Evolutionary conservation across 352 stramenopile genomes (phyloP).

Genomic region (Globisporangium cederbergense): DNA sequence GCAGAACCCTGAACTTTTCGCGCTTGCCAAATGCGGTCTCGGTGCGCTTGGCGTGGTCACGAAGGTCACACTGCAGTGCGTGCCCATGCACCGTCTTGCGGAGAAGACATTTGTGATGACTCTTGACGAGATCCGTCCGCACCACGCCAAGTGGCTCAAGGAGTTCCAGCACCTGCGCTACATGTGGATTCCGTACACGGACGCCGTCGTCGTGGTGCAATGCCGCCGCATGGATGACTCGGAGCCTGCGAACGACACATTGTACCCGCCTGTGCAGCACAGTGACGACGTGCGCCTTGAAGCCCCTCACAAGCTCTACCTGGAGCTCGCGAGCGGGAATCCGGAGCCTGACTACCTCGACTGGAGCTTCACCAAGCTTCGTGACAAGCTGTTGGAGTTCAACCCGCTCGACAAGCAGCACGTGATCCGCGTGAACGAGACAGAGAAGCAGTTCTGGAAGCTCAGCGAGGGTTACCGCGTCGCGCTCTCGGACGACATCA

Average conservation of each 20-base stretch:
- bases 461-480: slow-evolving; percentile 90
- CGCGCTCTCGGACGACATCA: slow-evolving; percentile 91
- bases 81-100: slow-evolving; percentile 90
- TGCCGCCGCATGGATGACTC: slow-evolving; percentile 58
- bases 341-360: slow-evolving; percentile 61
- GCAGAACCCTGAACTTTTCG: slow-evolving; percentile 85
- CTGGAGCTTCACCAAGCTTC: slow-evolving; percentile 83
- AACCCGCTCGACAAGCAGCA: slow-evolving; percentile 90
- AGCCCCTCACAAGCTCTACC: slow-evolving; percentile 77
- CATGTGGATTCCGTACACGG: slow-evolving; percentile 99
- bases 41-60: slow-evolving; percentile 95
- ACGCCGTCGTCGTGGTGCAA: slow-evolving; percentile 93
- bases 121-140: slow-evolving; percentile 76
- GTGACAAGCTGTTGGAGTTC: slow-evolving; percentile 77
- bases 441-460: slow-evolving; percentile 96
- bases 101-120: slow-evolving; percentile 94
- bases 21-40: slow-evolving; percentile 92
- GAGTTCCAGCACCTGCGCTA: slow-evolving; percentile 91
- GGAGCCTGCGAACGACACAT: slow-evolving; percentile 34
- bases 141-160: slow-evolving; percentile 72
- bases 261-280: slow-evolving; percentile 41
- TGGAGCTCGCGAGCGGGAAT: slow-evolving; percentile 55
- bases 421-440: slow-evolving; percentile 93
- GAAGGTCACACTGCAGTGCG: slow-evolving; percentile 94
- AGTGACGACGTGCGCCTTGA: slow-evolving; percentile 66